Evolutionary conservation across 176 grass and related monocot genomes (phyloP).

Genomic region (Rhynchospora pubera): DNA sequence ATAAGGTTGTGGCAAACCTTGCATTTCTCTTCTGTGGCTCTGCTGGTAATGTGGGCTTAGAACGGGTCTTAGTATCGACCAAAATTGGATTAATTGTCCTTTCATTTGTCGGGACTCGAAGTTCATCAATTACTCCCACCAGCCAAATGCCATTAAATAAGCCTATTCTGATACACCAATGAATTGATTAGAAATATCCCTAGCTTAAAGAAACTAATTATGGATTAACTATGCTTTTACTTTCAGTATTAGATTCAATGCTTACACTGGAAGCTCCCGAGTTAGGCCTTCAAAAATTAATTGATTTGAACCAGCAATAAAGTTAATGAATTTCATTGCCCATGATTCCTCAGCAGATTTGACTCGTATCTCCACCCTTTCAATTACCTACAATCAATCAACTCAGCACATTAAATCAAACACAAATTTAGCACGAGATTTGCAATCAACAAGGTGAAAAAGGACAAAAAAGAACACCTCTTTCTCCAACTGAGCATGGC

Average conservation of each 20-base stretch:
- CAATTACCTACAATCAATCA: slow-evolving; percentile 40
- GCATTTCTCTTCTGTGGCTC: slow-evolving; percentile 93
- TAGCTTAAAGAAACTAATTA: background rate
- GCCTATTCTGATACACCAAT: slow-evolving; percentile 42
- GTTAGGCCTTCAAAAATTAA: slow-evolving; percentile 74
- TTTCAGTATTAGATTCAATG: background rate
- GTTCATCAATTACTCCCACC: slow-evolving; percentile 86
- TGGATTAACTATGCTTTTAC: background rate
- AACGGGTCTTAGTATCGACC: slow-evolving; percentile 81
- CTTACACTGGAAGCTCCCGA: slow-evolving; percentile 83
- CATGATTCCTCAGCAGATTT: slow-evolving; percentile 60
- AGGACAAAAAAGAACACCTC: slow-evolving; percentile 38
- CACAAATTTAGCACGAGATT: background rate
- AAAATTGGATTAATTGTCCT: slow-evolving; percentile 41
- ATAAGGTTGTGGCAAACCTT: slow-evolving; percentile 35
- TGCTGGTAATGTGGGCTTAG: slow-evolving; percentile 36
- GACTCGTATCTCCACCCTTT: slow-evolving; percentile 46
- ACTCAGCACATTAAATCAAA: background rate
- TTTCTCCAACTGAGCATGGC: slow-evolving; percentile 80
- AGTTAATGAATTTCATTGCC: slow-evolving; percentile 72
- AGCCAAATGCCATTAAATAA: slow-evolving; percentile 67
- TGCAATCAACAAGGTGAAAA: background rate
- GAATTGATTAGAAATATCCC: background rate
- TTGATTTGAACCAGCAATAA: slow-evolving; percentile 65
- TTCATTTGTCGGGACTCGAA: slow-evolving; percentile 38